A percentile compares a stretch with the other conserved stretches of the same genome.
These are phyloP conservation scores for Phytophthora meadii DNA, from an alignment of 352 stramenopile species.

Conservation along the genomic window DNA sequence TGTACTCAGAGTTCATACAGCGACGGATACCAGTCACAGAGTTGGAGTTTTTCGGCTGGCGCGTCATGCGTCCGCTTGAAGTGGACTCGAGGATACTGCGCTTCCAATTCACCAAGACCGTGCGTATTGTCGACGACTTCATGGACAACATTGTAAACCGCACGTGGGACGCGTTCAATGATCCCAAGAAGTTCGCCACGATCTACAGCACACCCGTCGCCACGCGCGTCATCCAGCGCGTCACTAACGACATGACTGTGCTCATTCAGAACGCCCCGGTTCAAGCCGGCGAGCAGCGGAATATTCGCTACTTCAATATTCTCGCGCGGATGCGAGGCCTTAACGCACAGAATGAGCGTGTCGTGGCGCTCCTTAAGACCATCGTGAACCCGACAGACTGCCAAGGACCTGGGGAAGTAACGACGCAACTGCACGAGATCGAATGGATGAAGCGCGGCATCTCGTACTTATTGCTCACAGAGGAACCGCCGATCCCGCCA, in stretches of 20 bases:
- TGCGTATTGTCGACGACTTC: slow-evolving; percentile 37
- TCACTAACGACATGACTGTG: slow-evolving; percentile 46
- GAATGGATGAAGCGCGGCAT: slow-evolving; percentile 59
- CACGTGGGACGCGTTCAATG: slow-evolving; percentile 49
- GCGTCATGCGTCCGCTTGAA: slow-evolving; percentile 37
- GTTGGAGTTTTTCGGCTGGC: slow-evolving; percentile 48
- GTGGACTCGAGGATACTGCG: slow-evolving; percentile 37
- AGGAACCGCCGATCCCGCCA: slow-evolving; percentile 16
- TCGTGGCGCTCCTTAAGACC: slow-evolving; percentile 54
- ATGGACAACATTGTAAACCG: slow-evolving; percentile 54
- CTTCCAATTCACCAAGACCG: slow-evolving; percentile 57
- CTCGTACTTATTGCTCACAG: slow-evolving; percentile 49
- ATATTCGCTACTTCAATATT: slow-evolving; percentile 57
- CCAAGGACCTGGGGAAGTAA: slow-evolving; percentile 1
- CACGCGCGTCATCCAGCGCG: slow-evolving; percentile 47
- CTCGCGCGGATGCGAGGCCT: slow-evolving; percentile 39
- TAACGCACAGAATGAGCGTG: slow-evolving; percentile 37
- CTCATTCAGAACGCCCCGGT: slow-evolving; percentile 52
- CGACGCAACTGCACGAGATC: slow-evolving; percentile 39
- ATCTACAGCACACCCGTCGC: slow-evolving; percentile 52
- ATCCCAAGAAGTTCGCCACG: slow-evolving; percentile 42
- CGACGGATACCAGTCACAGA: slow-evolving; percentile 36
- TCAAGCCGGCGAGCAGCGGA: slow-evolving; percentile 23
- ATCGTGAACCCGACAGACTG: slow-evolving; percentile 46
- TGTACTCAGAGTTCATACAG: slow-evolving; percentile 44